Evolutionary conservation across 768 basidiomycete genomes (phyloP).

Genomic region (Podaxis mareebaensis): DNA sequence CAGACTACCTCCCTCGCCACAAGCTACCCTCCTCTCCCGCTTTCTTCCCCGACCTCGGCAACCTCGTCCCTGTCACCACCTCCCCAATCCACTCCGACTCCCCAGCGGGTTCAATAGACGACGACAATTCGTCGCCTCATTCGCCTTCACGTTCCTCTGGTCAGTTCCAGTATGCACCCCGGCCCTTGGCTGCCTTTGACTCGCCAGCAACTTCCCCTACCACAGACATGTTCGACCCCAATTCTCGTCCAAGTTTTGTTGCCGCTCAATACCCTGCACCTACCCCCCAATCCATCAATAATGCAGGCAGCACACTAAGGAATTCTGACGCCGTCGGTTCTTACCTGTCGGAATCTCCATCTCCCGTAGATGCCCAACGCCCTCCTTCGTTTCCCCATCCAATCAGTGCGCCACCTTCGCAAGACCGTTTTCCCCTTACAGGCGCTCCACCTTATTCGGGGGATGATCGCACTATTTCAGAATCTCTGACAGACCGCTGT

Average conservation of each 20-base stretch:
- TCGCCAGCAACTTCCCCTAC: constrained; percentile 29
- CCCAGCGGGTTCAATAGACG: constrained; percentile 36
- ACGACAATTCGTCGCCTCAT: constrained; percentile 31
- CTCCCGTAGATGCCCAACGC: constrained; percentile 41
- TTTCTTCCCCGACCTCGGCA: constrained; percentile 26
- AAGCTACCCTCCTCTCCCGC: constrained; percentile 17
- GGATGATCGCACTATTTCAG: constrained; percentile 39
- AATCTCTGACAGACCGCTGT: constrained; percentile 39
- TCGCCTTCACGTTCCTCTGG: constrained; percentile 29
- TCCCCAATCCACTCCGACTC: constrained; percentile 29
- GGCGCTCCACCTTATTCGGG: constrained; percentile 41
- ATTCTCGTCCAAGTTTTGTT: constrained; percentile 24
- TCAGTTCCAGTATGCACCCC: constrained; percentile 33
- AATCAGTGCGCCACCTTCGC: constrained; percentile 43
- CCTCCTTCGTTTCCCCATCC: constrained; percentile 40
- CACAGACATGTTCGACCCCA: constrained; percentile 17
- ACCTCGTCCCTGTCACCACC: constrained; percentile 23
- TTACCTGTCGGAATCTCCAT: constrained; percentile 43
- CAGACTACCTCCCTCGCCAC: constrained; percentile 17
- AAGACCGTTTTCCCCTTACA: constrained; percentile 45
- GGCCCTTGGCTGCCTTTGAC: constrained; percentile 29
- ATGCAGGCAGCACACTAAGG: constrained; percentile 28
- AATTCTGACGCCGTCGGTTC: constrained; percentile 24
- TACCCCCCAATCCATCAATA: constrained; percentile 22
- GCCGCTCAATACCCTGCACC: constrained; percentile 13